These are phyloP conservation scores for Kodamaea kaohsiungensis DNA, from an alignment of 805 yeast genomes.

Conservation along the genomic window DNA sequence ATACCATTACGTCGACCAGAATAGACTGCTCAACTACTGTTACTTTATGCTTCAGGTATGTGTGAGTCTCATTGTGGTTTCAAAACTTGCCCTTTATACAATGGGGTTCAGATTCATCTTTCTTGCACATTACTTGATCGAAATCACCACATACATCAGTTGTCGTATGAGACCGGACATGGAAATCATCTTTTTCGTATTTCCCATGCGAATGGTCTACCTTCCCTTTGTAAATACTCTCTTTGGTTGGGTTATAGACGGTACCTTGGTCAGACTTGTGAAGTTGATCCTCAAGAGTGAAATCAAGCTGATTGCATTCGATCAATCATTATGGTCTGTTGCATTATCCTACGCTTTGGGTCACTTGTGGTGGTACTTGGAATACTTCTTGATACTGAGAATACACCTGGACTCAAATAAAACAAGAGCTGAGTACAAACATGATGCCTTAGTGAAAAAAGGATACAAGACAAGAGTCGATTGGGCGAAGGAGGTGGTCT, in stretches of 20 bases:
- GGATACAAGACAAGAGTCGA: constrained; percentile 12
- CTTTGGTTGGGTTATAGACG: background rate
- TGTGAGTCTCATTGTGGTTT: constrained; percentile 21
- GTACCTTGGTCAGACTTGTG: background rate
- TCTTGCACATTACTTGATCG: constrained; percentile 40
- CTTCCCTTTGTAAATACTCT: background rate
- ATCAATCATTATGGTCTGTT: constrained; percentile 28
- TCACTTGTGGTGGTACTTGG: constrained; percentile 36
- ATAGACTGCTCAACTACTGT: constrained; percentile 25
- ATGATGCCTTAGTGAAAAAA: constrained; percentile 15
- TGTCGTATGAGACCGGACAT: constrained; percentile 46
- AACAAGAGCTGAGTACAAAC: constrained; percentile 13
- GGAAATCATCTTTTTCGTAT: constrained; percentile 40
- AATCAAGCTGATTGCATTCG: constrained; percentile 10
- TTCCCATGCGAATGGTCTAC: constrained; percentile 43
- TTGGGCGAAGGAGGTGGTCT: constrained; percentile 13
- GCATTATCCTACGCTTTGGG: constrained; percentile 19
- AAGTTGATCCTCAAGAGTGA: background rate
- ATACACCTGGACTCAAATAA: constrained; percentile 17
- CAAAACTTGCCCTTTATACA: constrained; percentile 18
- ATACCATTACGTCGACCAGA: background rate
- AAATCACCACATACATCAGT: constrained; percentile 45
- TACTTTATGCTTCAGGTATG: constrained; percentile 29
- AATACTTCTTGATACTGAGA: constrained; percentile 17
- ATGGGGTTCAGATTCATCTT: constrained; percentile 20